phyloP scores from a whole-genome alignment of 2,329 filamentous ascomycete genomes.

The Trichoderma semiorbis region DNA sequence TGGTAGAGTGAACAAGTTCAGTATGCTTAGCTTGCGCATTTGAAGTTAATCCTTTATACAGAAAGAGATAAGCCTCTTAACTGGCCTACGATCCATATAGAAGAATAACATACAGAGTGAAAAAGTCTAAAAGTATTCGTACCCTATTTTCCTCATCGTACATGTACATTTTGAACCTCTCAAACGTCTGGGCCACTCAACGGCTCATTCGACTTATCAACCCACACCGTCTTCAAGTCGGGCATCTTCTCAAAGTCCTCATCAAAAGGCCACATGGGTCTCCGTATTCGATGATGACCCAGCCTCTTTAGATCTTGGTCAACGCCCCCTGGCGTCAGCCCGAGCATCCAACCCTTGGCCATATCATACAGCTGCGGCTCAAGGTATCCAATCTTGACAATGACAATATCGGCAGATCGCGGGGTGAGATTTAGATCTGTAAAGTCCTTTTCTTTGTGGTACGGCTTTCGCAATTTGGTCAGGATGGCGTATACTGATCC shows the following conservation, averaged over 20 bases:
- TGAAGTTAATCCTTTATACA: not conserved
- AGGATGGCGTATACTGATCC: slow-evolving; percentile 50
- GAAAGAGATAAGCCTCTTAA: not conserved
- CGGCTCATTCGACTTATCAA: slow-evolving; percentile 22
- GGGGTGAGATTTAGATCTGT: slow-evolving; percentile 45
- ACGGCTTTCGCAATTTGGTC: slow-evolving; percentile 51
- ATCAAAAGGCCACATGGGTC: slow-evolving; percentile 43
- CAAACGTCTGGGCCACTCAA: slow-evolving; percentile 20
- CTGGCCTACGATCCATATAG: not conserved
- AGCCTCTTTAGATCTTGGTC: slow-evolving; percentile 49
- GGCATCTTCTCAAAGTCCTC: slow-evolving; percentile 22
- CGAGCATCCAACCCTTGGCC: slow-evolving; percentile 53
- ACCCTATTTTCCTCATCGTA: not conserved
- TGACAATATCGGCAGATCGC: slow-evolving; percentile 46
- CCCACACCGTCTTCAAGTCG: slow-evolving; percentile 24
- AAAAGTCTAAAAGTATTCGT: not conserved
- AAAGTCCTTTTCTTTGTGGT: slow-evolving; percentile 52
- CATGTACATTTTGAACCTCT: not conserved
- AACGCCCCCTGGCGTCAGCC: slow-evolving; percentile 50
- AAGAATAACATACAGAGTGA: not conserved
- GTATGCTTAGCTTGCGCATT: not conserved
- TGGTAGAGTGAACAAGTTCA: not conserved
- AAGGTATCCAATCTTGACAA: slow-evolving; percentile 55
- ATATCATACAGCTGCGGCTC: slow-evolving; percentile 54
- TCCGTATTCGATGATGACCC: slow-evolving; percentile 44